Conservation (phyloP, 1,139 yeast genomes). For the Pichia sp. region DNA sequence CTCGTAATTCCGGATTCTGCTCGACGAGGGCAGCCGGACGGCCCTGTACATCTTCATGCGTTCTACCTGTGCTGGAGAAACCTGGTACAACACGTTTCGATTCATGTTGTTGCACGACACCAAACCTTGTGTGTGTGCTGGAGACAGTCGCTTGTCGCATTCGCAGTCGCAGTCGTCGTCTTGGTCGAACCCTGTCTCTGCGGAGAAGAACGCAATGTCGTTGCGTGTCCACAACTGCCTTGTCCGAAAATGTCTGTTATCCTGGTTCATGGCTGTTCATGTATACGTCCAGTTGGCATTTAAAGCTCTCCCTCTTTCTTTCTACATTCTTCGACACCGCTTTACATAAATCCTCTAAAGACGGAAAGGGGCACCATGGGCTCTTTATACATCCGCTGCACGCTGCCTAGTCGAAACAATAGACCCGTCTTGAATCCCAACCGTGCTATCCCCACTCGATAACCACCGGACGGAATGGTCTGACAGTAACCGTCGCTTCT, state of each 20-base stretch:
- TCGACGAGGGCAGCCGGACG: neutral
- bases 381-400: too few species aligned
- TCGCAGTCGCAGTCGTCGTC: neutral
- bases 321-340: too few species aligned
- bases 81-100: slow-evolving; percentile 3
- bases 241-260: neutral
- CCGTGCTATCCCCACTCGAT: too few species aligned
- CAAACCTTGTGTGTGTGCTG: neutral
- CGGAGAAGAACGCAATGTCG: neutral
- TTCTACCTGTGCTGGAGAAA: slow-evolving; percentile 14
- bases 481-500: too few species aligned
- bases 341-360: too few species aligned
- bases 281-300: too few species aligned
- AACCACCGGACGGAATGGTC: too few species aligned
- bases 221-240: neutral
- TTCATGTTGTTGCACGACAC: neutral
- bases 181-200: neutral
- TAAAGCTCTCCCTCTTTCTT: too few species aligned
- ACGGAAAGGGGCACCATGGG: too few species aligned
- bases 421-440: too few species aligned
- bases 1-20: slow-evolving; percentile 6
- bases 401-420: too few species aligned
- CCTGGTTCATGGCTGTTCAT: neutral
- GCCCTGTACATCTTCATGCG: slow-evolving; percentile 10
- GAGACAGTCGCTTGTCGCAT: neutral